phyloP scores from a whole-genome alignment of 257 asterid species.

The Nicotiana otophora region DNA sequence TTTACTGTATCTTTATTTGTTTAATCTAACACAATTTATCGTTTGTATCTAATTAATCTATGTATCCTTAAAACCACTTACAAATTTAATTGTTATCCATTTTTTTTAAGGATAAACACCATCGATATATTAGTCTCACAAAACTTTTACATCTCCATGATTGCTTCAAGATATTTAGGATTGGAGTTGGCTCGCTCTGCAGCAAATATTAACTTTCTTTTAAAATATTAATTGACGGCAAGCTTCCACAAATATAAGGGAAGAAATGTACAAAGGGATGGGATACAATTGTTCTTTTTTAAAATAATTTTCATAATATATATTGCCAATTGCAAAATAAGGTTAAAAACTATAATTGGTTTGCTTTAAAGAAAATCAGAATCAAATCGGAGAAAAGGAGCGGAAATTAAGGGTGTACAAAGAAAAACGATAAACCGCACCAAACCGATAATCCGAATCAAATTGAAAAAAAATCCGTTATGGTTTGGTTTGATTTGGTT shows the following conservation, averaged over 20 bases:
- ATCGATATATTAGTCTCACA: no score
- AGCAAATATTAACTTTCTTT: not conserved
- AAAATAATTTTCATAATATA: not conserved
- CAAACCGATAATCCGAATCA: no score
- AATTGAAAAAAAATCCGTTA: no score
- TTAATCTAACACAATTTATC: no score
- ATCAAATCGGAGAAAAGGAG: not conserved
- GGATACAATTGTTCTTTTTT: not conserved
- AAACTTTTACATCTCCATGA: not conserved
- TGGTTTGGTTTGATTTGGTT: no score
- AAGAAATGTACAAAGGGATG: not conserved
- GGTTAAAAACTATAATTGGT: not conserved
- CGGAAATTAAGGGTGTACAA: not conserved
- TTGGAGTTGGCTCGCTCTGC: not conserved
- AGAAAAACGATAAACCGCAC: no score
- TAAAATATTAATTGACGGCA: not conserved
- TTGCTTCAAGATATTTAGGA: not conserved
- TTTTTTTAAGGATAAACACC: no score
- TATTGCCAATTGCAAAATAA: not conserved
- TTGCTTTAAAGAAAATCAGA: not conserved
- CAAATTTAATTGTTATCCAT: no score
- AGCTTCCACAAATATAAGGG: not conserved
- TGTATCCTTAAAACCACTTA: no score
- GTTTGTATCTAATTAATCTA: no score
- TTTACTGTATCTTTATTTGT: no score